phyloP scores from a whole-genome alignment of 495 filamentous ascomycete genomes.

The Aspergillus bertholletiae region DNA sequence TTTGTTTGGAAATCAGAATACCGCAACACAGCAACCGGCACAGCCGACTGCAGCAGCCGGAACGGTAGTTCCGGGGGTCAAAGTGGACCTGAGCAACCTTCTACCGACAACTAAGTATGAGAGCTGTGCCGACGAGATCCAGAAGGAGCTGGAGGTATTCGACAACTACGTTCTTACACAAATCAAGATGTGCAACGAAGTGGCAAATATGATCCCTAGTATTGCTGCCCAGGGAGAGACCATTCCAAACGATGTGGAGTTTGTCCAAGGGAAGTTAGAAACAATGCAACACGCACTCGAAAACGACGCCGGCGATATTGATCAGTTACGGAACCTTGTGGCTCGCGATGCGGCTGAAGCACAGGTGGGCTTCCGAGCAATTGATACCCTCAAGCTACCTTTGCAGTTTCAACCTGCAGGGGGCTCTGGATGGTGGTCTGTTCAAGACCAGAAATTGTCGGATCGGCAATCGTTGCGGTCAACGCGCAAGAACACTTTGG shows the following conservation, averaged over 20 bases:
- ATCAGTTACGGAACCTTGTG: conserved; percentile 59
- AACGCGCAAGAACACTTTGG: conserved; percentile 41
- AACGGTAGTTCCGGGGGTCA: conserved; percentile 60
- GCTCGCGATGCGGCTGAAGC: conserved; percentile 68
- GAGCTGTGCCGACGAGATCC: conserved; percentile 80
- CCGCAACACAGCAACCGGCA: conserved; percentile 43
- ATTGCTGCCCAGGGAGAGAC: conserved; percentile 61
- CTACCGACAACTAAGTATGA: conserved; percentile 84
- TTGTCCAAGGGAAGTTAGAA: conserved; percentile 67
- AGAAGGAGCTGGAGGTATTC: conserved; percentile 67
- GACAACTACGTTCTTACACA: conserved; percentile 71
- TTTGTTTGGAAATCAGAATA: conserved; percentile 34
- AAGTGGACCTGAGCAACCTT: conserved; percentile 71
- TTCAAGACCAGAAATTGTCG: conserved; percentile 40
- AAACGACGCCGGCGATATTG: conserved; percentile 69
- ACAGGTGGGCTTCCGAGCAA: conserved; percentile 66
- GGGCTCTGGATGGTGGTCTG: conserved; percentile 42
- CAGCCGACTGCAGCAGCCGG: conserved; percentile 39
- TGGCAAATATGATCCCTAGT: conserved; percentile 46
- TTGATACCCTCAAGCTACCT: conserved; percentile 73
- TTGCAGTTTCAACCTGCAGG: conserved; percentile 61
- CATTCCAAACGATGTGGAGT: conserved; percentile 71
- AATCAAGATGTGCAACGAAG: conserved; percentile 52
- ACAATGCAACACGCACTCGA: conserved; percentile 69
- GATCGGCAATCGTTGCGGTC: conserved; percentile 39